Evolutionary conservation across 2,329 filamentous ascomycete genomes (phyloP).

Genomic region (Leptographium wingfieldii): DNA sequence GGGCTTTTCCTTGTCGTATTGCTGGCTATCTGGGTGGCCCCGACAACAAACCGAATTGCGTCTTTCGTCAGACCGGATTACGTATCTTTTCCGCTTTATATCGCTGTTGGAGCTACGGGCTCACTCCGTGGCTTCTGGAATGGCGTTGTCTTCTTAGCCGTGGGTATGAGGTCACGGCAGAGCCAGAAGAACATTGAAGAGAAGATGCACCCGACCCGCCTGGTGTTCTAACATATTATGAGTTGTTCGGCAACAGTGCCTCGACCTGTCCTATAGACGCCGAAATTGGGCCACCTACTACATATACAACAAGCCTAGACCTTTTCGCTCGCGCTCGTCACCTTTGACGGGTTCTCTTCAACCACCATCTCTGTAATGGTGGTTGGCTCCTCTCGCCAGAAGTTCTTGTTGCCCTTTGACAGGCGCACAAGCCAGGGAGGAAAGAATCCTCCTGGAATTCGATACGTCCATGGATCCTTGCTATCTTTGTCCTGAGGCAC

Average conservation of each 20-base stretch:
- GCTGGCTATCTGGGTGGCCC: conserved; percentile 22
- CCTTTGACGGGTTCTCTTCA: not conserved
- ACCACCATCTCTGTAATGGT: not conserved
- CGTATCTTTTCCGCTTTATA: conserved; percentile 18
- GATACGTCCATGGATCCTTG: conserved; percentile 46
- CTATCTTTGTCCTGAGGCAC: conserved; percentile 37
- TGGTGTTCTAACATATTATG: too few species aligned
- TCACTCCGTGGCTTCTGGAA: conserved; percentile 26
- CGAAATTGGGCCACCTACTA: too few species aligned
- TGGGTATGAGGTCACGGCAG: conserved; percentile 21
- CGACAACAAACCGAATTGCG: conserved; percentile 23
- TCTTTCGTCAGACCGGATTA: conserved; percentile 18
- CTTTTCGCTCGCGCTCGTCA: not conserved
- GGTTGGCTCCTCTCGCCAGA: conserved; percentile 39
- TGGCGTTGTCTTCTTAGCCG: conserved; percentile 22
- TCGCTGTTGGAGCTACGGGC: conserved; percentile 21
- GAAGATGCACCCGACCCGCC: too few species aligned
- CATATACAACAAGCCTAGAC: not conserved
- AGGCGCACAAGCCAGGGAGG: conserved; percentile 61
- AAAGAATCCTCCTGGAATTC: conserved; percentile 59
- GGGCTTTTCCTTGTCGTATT: conserved; percentile 23
- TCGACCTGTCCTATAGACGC: too few species aligned
- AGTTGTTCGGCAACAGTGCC: not conserved
- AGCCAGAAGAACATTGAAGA: conserved; percentile 5
- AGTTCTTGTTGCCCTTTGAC: conserved; percentile 54